Percentiles rank a stretch among this genome's conserved stretches.
phyloP scores from a whole-genome alignment of 1,284 basidiomycete species.

The Heterobasidion parviporum region DNA sequence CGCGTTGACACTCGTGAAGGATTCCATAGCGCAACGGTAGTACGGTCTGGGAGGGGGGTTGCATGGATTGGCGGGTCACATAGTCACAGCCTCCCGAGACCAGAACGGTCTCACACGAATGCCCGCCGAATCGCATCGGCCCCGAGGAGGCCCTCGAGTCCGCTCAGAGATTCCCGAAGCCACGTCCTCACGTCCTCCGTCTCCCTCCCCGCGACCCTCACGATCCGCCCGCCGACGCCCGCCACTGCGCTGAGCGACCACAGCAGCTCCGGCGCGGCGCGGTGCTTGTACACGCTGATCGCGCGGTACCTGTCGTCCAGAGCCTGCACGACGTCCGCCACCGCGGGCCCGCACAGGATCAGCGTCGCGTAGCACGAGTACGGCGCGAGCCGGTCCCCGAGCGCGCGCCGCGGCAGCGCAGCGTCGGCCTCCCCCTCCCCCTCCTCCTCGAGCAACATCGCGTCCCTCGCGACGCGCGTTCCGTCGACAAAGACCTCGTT shows the following conservation, averaged over 20 bases:
- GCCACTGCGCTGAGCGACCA: conserved; percentile 70
- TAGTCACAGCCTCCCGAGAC: too few species aligned
- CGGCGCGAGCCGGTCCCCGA: conserved; percentile 59
- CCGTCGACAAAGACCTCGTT: conserved; percentile 77
- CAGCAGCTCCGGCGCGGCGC: conserved; percentile 47
- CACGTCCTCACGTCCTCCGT: conserved; percentile 67
- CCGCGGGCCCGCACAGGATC: conserved; percentile 62
- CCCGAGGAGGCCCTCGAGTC: conserved; percentile 50
- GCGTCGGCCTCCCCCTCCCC: not conserved
- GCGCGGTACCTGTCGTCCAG: conserved; percentile 43
- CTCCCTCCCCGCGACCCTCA: conserved; percentile 67
- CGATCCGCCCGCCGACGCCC: conserved; percentile 38
- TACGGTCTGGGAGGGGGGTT: too few species aligned
- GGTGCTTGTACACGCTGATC: conserved; percentile 55
- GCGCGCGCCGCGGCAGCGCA: conserved; percentile 30
- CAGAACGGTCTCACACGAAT: conserved; percentile 35
- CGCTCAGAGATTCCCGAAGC: conserved; percentile 45
- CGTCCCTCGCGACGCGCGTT: conserved; percentile 64
- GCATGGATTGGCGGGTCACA: too few species aligned
- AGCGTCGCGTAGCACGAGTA: conserved; percentile 84
- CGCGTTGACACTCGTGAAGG: too few species aligned
- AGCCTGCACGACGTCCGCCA: conserved; percentile 32
- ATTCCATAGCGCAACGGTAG: too few species aligned
- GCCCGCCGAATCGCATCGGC: conserved; percentile 55
- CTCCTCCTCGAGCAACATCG: conserved; percentile 61